These are phyloP conservation scores for Clavulina sp. DNA, from an alignment of 768 basidiomycete genomes.

Conservation along the genomic window DNA sequence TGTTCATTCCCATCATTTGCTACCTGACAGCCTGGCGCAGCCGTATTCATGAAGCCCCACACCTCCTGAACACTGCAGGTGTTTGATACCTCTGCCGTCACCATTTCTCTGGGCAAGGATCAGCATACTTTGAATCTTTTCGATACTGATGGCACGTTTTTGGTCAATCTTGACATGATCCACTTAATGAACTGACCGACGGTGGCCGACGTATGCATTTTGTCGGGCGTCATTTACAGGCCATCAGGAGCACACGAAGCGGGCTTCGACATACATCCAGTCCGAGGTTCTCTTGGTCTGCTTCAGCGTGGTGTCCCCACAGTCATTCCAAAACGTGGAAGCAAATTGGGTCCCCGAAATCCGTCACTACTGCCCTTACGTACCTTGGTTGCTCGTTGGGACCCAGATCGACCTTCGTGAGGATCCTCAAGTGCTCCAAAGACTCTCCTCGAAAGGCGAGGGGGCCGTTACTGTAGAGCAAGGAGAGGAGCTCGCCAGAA, in stretches of 20 bases:
- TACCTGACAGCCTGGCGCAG: background rate
- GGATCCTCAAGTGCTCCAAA: slow-evolving; percentile 83
- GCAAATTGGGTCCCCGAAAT: slow-evolving; percentile 99
- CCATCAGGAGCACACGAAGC: slow-evolving; percentile 97
- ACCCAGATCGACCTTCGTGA: slow-evolving; percentile 96
- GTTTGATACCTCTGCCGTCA: slow-evolving; percentile 96
- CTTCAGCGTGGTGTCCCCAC: slow-evolving; percentile 96
- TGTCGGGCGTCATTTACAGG: no score
- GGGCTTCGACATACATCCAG: slow-evolving; percentile 97
- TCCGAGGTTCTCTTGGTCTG: slow-evolving; percentile 99
- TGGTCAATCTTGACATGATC: no score
- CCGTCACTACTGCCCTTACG: slow-evolving; percentile 97
- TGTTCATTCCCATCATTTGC: slow-evolving; percentile 20
- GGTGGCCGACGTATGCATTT: no score
- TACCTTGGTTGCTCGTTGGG: slow-evolving; percentile 96
- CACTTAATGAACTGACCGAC: no score
- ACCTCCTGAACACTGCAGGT: no score
- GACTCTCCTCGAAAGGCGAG: slow-evolving; percentile 92
- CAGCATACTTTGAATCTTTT: slow-evolving; percentile 96
- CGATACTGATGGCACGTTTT: slow-evolving; percentile 91
- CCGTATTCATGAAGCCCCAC: no score
- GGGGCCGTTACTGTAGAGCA: slow-evolving; percentile 72
- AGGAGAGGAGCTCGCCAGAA: slow-evolving; percentile 89
- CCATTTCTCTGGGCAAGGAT: slow-evolving; percentile 99
- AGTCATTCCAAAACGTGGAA: slow-evolving; percentile 99